Evolutionary conservation across 768 basidiomycete species (phyloP), one percentile per base, ranked within the genome.

Genomic region (Kwoniella bestiolae): DNA sequence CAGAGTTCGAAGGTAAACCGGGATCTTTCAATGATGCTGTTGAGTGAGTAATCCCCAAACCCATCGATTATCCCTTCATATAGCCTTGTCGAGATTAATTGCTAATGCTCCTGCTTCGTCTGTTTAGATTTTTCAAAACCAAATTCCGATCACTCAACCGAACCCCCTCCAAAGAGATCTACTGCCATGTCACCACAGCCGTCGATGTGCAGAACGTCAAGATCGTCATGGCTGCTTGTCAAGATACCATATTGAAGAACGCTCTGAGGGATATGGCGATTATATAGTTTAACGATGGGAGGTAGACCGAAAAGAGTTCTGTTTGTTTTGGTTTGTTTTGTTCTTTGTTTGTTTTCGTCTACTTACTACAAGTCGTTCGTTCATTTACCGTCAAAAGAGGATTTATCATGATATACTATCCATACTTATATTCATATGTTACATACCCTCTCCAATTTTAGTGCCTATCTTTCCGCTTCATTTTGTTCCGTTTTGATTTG

Each of bases 211-310:
- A 86, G 21, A 85, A 93, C 85, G 82, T 94, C 55, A 85, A 90
- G 72, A 91, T 94, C 21, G 91, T 97, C 16, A 95, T 95, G 94
- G 91, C 91, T 68, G 93, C 94, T 66, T 92, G 91, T 91, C 47
- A 69, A 60, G 67, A 68, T 46, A 70, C 68, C 1, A 66, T 70
- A n/a, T 23, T 66, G 32, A 57, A 63, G 35, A 62, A 59, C 32
- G 51, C 68, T 50, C 44, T 76, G 35, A 59, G 72, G 47, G 70
- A 72, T 62, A 74, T 76, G 72, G 72, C 70, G 18, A 74, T 74
- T 25, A 67, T 73, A 63, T 73, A 60, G 46, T 44, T 18, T 41
- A 41, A 18, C 12, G 12, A 41, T 16, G 38, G 38, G 38, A 14
- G 38, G 38, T 41, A 0, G 38, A 18, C 12, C 18, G 38, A 5